Evolutionary conservation across 768 basidiomycete species (phyloP).

Genomic region (Tulasnella sp.): DNA sequence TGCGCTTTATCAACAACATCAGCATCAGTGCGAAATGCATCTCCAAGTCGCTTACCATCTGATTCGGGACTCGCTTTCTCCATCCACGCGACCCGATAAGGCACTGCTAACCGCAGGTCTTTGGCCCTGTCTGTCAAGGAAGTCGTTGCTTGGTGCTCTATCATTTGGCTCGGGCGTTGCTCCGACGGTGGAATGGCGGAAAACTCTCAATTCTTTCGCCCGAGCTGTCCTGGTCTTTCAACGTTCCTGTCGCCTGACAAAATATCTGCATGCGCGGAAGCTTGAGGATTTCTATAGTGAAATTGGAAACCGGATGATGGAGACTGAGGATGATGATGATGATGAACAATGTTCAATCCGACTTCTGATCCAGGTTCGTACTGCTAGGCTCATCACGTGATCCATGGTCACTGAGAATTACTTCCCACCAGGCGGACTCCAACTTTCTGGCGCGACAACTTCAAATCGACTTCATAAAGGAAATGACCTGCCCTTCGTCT

Average conservation of each 20-base stretch:
- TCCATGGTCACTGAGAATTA: too few relatives aligned
- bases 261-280: constrained; percentile 19
- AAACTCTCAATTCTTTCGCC: constrained; percentile 24
- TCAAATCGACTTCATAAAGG: constrained; percentile 31
- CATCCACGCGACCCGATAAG: background rate
- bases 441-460: constrained; percentile 34
- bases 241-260: constrained; percentile 14
- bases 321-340: constrained; percentile 12
- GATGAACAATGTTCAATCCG: constrained; percentile 36
- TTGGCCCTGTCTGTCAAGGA: background rate
- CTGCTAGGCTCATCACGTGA: too few relatives aligned
- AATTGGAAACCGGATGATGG: too few relatives aligned
- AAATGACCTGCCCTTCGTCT: constrained; percentile 36
- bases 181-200: constrained; percentile 24
- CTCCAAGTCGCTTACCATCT: constrained; percentile 3
- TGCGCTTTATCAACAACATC: too few relatives aligned
- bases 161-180: constrained; percentile 20
- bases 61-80: background rate
- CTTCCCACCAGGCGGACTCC: too few relatives aligned
- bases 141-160: constrained; percentile 17
- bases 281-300: constrained; percentile 26
- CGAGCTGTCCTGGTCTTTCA: constrained; percentile 20
- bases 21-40: too few relatives aligned
- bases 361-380: constrained; percentile 33
- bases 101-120: background rate